Evolutionary conservation across 371 early-diverging fungal species (phyloP).

Genomic region (Mucor plumbeus): DNA sequence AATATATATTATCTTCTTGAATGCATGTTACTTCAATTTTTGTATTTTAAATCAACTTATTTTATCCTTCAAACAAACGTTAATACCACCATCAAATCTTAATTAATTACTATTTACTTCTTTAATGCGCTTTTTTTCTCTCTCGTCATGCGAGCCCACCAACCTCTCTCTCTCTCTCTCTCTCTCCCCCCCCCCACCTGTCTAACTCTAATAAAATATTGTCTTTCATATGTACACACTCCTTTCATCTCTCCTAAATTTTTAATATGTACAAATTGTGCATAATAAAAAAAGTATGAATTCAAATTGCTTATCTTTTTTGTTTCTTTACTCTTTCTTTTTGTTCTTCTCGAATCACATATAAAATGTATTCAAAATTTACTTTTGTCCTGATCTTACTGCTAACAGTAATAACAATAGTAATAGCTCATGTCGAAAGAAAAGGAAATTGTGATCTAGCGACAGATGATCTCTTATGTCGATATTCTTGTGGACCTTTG

Average conservation of each 20-base stretch:
- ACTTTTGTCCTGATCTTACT: neutral
- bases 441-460: slow-evolving; percentile 14
- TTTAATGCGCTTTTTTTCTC: neutral
- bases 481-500: slow-evolving; percentile 15
- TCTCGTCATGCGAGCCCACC: neutral
- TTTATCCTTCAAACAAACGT: neutral
- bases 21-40: too few relatives aligned
- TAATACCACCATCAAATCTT: neutral
- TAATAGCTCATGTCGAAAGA: slow-evolving; percentile 5
- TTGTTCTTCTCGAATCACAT: too few relatives aligned
- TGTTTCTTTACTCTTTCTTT: neutral
- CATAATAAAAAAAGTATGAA: neutral
- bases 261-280: neutral
- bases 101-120: neutral
- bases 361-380: neutral
- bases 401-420: neutral
- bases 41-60: slow-evolving; percentile 1
- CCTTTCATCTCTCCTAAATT: neutral
- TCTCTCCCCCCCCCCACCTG: neutral
- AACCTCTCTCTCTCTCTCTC: too few relatives aligned
- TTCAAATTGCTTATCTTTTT: neutral
- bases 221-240: neutral
- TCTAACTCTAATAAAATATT: neutral
- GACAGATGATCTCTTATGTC: slow-evolving; percentile 16
- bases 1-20: neutral